Conservation (phyloP, 1,284 basidiomycete species). For the Pseudomicrostroma phylloplanum region DNA sequence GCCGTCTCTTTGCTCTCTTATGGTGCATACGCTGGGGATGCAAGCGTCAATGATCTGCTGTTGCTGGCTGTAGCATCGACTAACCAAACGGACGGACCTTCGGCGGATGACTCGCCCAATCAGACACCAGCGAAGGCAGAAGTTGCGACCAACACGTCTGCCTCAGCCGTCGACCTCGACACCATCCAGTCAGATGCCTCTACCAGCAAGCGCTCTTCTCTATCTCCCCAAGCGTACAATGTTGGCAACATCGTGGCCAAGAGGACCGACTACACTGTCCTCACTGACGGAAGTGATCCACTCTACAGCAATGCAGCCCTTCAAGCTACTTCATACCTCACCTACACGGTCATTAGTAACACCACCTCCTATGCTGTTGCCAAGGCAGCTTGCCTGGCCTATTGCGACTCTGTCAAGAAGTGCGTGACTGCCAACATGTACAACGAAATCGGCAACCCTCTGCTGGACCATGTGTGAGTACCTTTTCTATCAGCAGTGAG, state of each 20-base stretch:
- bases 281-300: neutral
- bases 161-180: neutral
- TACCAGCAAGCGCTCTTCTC: neutral
- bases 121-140: neutral
- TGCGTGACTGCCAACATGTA: conserved; percentile 5
- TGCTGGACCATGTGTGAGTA: neutral
- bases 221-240: neutral
- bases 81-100: neutral
- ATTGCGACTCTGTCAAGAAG: neutral
- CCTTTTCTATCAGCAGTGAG: too few species aligned
- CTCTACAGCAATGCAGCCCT: neutral
- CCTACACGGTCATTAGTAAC: conserved; percentile 1
- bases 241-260: neutral
- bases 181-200: neutral
- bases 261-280: conserved; percentile 1
- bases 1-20: too few species aligned
- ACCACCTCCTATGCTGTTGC: neutral
- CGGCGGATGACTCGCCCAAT: neutral
- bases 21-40: too few species aligned
- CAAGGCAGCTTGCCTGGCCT: neutral
- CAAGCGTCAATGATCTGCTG: too few species aligned
- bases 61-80: neutral
- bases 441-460: conserved; percentile 1
- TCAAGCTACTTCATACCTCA: neutral
- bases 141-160: conserved; percentile 1